A percentile compares a stretch with the other conserved stretches of the same genome.
Evolutionary conservation across 169 alveolate species (phyloP).

Genomic region (Fabrea salina): DNA sequence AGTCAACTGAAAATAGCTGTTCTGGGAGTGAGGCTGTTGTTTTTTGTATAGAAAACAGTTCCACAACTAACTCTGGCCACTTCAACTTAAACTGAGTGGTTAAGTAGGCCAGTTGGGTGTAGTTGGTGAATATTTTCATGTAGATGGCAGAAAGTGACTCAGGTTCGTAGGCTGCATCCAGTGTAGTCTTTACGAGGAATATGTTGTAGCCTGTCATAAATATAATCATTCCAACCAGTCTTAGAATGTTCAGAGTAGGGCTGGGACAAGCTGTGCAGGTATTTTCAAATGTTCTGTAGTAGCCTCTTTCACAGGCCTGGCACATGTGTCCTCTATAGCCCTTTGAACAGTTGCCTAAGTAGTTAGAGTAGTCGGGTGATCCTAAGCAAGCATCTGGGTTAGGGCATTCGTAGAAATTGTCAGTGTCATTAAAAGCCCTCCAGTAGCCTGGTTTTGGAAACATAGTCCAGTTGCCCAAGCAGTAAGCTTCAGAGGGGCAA

Average conservation of each 20-base stretch:
- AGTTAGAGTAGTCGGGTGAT: neutral
- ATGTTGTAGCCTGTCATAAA: neutral
- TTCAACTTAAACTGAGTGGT: neutral
- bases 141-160: constrained; percentile 4
- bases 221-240: neutral
- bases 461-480: constrained; percentile 13
- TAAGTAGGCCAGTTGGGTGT: neutral
- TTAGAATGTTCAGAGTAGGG: neutral
- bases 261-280: neutral
- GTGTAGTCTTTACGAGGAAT: constrained; percentile 39
- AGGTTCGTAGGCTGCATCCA: constrained; percentile 12
- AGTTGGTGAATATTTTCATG: constrained; percentile 25
- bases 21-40: neutral
- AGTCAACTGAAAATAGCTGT: constrained; percentile 19
- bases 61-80: constrained; percentile 19
- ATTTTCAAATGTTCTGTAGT: neutral
- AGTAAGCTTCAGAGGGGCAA: neutral
- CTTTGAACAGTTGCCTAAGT: neutral
- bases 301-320: neutral
- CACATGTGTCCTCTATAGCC: neutral
- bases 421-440: neutral
- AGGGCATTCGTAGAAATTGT: neutral
- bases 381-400: constrained; percentile 24
- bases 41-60: neutral
- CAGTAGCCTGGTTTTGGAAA: constrained; percentile 12